phyloP scores from a whole-genome alignment of 1,139 yeast genomes.

The Protomyces macrosporus region DNA sequence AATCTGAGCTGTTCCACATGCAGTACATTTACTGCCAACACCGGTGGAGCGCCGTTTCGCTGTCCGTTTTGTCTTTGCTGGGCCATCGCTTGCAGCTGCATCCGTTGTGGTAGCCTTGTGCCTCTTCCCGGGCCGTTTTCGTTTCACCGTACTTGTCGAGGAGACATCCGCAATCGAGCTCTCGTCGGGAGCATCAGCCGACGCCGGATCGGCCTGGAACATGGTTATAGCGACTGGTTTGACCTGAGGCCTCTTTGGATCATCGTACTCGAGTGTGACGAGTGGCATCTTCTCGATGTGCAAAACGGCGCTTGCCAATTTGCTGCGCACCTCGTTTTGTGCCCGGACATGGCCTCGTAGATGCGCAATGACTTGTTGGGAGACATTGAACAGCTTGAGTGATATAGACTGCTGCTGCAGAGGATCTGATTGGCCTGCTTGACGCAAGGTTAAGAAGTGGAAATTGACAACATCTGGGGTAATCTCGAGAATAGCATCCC shows the following conservation, averaged over 20 bases:
- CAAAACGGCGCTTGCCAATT: constrained; percentile 12
- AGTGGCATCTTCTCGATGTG: constrained; percentile 17
- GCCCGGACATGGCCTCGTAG: constrained; percentile 12
- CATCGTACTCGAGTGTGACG: neutral
- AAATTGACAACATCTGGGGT: neutral
- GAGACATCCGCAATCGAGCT: no score
- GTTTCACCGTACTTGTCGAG: no score
- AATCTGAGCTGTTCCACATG: no score
- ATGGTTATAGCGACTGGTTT: neutral
- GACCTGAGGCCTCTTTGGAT: neutral
- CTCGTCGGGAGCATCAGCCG: no score
- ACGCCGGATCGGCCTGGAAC: neutral
- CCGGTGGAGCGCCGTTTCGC: no score
- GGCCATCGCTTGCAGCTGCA: no score
- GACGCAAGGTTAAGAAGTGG: constrained; percentile 18
- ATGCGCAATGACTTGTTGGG: neutral
- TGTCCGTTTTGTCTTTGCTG: no score
- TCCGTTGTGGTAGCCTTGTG: no score
- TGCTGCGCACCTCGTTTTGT: constrained; percentile 11
- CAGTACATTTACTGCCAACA: no score
- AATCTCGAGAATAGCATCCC: constrained; percentile 9
- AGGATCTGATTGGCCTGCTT: constrained; percentile 2
- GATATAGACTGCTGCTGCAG: constrained; percentile 22
- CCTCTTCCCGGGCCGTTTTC: no score
- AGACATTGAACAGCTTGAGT: neutral